A percentile compares a stretch with the other conserved stretches of the same genome.
Evolutionary conservation across 805 yeast species (phyloP).

Genomic region (Monosporozyma solicola): DNA sequence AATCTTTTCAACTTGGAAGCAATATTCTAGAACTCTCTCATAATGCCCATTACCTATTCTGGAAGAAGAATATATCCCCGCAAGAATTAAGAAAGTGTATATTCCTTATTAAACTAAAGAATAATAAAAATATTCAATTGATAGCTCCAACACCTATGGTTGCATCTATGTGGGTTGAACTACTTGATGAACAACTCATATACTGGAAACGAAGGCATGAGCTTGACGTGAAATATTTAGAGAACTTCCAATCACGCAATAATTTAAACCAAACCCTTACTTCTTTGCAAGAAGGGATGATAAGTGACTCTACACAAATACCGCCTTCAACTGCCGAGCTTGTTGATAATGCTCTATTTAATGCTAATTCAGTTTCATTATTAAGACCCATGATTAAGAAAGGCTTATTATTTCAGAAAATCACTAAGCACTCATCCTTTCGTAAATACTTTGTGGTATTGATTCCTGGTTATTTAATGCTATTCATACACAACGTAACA

Average conservation of each 20-base stretch:
- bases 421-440: slow-evolving; percentile 61
- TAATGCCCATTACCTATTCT: slow-evolving; percentile 7
- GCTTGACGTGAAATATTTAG: slow-evolving; percentile 34
- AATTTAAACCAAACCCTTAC: slow-evolving; percentile 39
- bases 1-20: slow-evolving; percentile 15
- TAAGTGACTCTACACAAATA: slow-evolving; percentile 37
- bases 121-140: slow-evolving; percentile 40
- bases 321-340: slow-evolving; percentile 47
- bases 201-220: slow-evolving; percentile 53
- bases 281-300: slow-evolving; percentile 49
- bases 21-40: not conserved
- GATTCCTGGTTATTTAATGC: slow-evolving; percentile 58
- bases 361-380: slow-evolving; percentile 50
- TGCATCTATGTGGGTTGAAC: slow-evolving; percentile 60
- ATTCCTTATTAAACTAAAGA: slow-evolving; percentile 42
- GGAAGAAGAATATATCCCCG: slow-evolving; percentile 11
- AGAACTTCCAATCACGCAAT: slow-evolving; percentile 38
- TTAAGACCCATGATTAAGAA: slow-evolving; percentile 50
- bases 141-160: slow-evolving; percentile 43
- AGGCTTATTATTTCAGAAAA: slow-evolving; percentile 64
- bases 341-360: slow-evolving; percentile 46
- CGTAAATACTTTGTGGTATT: slow-evolving; percentile 50
- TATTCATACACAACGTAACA: slow-evolving; percentile 34
- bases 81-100: slow-evolving; percentile 36
- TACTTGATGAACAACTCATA: slow-evolving; percentile 34